A percentile compares a stretch with the other conserved stretches of the same genome.
Evolutionary conservation across 176 grass and related monocot species (phyloP).

Genomic region (Oryza brachyantha): DNA sequence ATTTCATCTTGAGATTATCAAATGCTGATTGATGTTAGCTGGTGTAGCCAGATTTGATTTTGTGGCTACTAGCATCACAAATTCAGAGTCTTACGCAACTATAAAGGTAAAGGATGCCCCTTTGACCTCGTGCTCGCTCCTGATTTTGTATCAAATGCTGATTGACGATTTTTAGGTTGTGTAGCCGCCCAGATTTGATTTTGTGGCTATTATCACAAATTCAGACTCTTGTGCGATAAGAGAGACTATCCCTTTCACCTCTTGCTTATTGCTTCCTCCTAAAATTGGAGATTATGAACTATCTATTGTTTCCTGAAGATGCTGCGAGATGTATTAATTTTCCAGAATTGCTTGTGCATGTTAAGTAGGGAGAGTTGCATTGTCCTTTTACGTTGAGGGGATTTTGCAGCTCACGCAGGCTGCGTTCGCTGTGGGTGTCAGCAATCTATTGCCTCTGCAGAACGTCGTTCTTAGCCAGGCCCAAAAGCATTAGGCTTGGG

Average conservation of each 20-base stretch:
- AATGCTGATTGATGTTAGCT: neutral
- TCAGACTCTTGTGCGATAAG: neutral
- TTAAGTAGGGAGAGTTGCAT: neutral
- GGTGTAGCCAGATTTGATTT: neutral
- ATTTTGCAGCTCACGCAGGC: neutral
- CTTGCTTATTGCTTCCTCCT: no score
- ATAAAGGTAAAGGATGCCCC: neutral
- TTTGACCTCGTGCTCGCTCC: neutral
- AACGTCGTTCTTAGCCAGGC: neutral
- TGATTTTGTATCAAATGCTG: neutral
- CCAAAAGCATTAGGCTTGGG: neutral
- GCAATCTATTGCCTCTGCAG: neutral
- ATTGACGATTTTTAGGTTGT: neutral
- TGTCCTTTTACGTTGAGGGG: no score
- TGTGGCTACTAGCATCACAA: neutral
- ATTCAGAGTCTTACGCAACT: neutral
- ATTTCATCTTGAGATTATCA: neutral
- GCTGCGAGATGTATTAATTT: neutral
- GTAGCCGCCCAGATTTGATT: neutral
- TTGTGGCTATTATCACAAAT: neutral
- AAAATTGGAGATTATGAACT: no score
- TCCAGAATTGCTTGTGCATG: neutral
- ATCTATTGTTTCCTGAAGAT: neutral
- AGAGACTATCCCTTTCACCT: neutral
- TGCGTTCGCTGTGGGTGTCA: neutral